A percentile compares a stretch with the other conserved stretches of the same genome.
phyloP scores from a whole-genome alignment of 768 basidiomycete species.

The Lactarius sp. region DNA sequence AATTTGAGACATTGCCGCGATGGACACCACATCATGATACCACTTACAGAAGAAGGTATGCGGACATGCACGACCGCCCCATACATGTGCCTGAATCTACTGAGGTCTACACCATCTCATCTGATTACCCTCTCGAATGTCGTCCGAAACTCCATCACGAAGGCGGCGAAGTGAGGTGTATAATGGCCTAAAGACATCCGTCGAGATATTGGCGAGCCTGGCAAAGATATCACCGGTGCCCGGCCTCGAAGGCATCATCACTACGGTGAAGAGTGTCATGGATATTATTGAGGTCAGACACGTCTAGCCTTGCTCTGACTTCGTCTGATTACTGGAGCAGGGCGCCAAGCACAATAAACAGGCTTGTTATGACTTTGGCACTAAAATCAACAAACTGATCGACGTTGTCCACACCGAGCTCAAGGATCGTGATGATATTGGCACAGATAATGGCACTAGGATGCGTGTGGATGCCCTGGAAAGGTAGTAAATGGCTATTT shows the following conservation, averaged over 20 bases:
- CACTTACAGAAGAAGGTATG: not conserved
- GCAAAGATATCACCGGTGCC: constrained; percentile 5
- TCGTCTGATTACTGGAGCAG: constrained; percentile 1
- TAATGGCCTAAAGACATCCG: constrained; percentile 10
- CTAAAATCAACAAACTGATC: constrained; percentile 16
- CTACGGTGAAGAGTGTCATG: constrained; percentile 12
- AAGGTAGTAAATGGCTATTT: not conserved
- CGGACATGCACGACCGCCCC: not conserved
- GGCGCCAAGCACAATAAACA: constrained; percentile 23
- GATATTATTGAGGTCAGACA: constrained; percentile 11
- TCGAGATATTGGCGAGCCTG: not conserved
- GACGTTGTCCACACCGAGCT: constrained; percentile 13
- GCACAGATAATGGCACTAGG: constrained; percentile 1
- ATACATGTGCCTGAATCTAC: not conserved
- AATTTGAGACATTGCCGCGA: too few relatives aligned
- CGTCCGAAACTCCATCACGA: constrained; percentile 2
- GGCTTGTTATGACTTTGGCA: constrained; percentile 18
- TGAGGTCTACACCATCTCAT: not conserved
- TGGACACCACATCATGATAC: too few relatives aligned
- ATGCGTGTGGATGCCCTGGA: constrained; percentile 11
- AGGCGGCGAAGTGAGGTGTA: constrained; percentile 12
- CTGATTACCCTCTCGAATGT: not conserved
- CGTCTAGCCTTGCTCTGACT: not conserved
- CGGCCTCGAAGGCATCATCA: constrained; percentile 10
- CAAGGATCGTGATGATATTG: constrained; percentile 5